A percentile compares a stretch with the other conserved stretches of the same genome.
Evolutionary conservation across 495 filamentous ascomycete genomes (phyloP).

Genomic region (Podospora didyma): DNA sequence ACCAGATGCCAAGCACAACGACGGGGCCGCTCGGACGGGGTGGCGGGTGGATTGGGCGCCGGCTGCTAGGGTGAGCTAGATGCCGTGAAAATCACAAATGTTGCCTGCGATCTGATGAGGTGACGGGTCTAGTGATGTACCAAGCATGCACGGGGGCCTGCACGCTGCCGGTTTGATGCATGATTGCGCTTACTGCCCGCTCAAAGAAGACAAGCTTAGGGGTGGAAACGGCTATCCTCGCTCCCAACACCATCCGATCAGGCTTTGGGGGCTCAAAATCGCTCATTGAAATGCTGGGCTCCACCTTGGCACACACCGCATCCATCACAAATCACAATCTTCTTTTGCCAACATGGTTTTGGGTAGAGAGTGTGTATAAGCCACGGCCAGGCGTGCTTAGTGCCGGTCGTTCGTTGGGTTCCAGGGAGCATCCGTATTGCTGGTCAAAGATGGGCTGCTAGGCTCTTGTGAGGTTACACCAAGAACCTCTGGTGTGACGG

Average conservation of each 20-base stretch:
- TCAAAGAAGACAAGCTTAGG: background rate
- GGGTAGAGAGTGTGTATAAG: background rate
- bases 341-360: background rate
- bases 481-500: background rate
- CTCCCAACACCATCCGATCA: background rate
- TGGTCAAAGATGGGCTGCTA: background rate
- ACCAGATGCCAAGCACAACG: no score
- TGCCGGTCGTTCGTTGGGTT: background rate
- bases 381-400: background rate
- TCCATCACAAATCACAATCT: background rate
- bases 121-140: conserved; percentile 18
- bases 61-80: no score
- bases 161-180: conserved; percentile 4
- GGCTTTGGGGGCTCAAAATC: background rate
- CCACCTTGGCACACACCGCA: background rate
- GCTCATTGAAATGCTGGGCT: background rate
- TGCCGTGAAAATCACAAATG: no score
- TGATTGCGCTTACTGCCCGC: conserved; percentile 2
- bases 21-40: no score
- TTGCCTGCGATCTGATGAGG: background rate
- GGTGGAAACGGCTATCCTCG: background rate
- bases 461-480: background rate
- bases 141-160: conserved; percentile 14
- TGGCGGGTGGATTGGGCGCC: no score
- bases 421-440: background rate